Conservation (phyloP, 306 rosid species). For the Inga leiocalycina region DNA sequence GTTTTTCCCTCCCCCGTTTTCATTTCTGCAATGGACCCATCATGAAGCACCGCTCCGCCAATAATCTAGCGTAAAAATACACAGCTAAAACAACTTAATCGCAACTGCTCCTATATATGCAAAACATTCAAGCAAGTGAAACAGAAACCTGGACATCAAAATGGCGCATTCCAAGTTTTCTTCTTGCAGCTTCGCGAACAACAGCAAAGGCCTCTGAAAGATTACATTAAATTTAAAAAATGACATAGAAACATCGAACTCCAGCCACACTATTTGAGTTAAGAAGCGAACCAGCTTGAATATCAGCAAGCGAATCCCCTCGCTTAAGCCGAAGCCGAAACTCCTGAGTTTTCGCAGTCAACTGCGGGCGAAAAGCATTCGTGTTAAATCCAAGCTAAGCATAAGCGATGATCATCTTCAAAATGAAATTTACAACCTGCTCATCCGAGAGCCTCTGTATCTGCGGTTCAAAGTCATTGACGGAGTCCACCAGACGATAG, state of each 20-base stretch:
- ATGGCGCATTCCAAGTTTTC: slow-evolving; percentile 98
- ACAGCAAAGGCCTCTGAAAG: slow-evolving; percentile 91
- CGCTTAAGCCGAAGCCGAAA: slow-evolving; percentile 64
- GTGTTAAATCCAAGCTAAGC: not conserved
- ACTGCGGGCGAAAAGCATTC: slow-evolving; percentile 32
- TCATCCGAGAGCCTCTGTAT: slow-evolving; percentile 67
- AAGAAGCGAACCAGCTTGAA: slow-evolving; percentile 73
- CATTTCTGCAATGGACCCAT: slow-evolving; percentile 98
- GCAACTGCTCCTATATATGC: not conserved
- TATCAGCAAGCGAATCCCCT: slow-evolving; percentile 84
- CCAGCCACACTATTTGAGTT: not conserved
- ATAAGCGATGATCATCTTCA: not conserved
- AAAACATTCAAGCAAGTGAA: slow-evolving; percentile 17
- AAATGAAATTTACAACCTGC: slow-evolving; percentile 44
- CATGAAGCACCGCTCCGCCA: slow-evolving; percentile 98
- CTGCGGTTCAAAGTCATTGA: slow-evolving; percentile 68
- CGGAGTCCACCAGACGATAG: slow-evolving; percentile 75
- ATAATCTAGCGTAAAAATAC: slow-evolving; percentile 61
- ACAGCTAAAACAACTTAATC: slow-evolving; percentile 21
- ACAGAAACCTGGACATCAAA: slow-evolving; percentile 90
- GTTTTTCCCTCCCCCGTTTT: slow-evolving; percentile 98
- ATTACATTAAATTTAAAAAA: not conserved
- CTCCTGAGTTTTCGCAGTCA: slow-evolving; percentile 74
- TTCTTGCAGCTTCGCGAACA: slow-evolving; percentile 93
- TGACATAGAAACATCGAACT: not conserved